Evolutionary conservation across 345 rosid genomes (phyloP).

Genomic region (Anacardium occidentale): DNA sequence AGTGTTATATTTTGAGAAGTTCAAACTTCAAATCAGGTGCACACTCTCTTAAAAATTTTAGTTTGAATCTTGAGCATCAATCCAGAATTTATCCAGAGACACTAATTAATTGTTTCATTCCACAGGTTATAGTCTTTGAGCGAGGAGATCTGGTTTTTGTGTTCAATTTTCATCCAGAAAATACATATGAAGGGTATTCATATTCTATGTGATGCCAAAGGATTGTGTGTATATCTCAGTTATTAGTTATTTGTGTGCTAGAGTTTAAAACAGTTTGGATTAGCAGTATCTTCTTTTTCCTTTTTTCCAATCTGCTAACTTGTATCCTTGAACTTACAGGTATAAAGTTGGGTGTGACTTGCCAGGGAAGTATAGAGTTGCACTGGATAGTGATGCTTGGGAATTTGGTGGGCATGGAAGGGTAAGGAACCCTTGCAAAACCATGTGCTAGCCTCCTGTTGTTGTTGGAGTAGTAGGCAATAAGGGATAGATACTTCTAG

Average conservation of each 20-base stretch:
- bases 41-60: not conserved
- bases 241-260: not conserved
- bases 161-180: conserved; percentile 75
- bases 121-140: conserved; percentile 77
- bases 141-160: conserved; percentile 73
- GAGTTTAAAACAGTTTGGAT: conserved; percentile 9
- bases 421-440: conserved; percentile 38
- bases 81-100: not conserved
- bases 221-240: not conserved
- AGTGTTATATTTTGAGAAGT: not conserved
- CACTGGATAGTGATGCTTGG: conserved; percentile 66
- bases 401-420: conserved; percentile 78
- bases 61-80: not conserved
- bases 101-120: conserved; percentile 18
- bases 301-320: conserved; percentile 3
- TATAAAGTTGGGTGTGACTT: conserved; percentile 76
- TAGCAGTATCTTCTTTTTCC: not conserved
- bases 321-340: conserved; percentile 41
- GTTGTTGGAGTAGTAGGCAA: not conserved
- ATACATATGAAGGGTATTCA: conserved; percentile 62
- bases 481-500: not conserved
- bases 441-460: conserved; percentile 11
- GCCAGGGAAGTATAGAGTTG: conserved; percentile 81
- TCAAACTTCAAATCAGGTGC: not conserved
- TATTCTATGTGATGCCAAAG: conserved; percentile 9